phyloP scores from a whole-genome alignment of 2,329 filamentous ascomycete species.

The Elsinoe australis region DNA sequence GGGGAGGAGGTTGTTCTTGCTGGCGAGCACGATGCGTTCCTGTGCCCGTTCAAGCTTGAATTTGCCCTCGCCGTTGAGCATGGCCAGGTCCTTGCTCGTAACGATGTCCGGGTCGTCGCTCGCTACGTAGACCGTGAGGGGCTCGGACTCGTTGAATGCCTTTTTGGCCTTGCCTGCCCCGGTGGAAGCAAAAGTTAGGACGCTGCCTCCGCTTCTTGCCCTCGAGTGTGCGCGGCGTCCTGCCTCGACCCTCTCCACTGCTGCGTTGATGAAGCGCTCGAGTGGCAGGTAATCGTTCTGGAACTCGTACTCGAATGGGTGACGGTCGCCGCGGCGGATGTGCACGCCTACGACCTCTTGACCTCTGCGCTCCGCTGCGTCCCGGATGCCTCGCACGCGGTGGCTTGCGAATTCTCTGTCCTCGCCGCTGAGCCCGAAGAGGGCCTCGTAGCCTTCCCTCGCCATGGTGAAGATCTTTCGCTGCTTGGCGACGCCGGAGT shows the following conservation, averaged over 20 bases:
- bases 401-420: constrained; percentile 58
- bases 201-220: background rate
- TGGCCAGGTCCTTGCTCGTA: constrained; percentile 55
- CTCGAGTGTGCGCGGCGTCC: background rate
- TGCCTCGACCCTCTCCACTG: constrained; percentile 34
- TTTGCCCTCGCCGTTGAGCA: constrained; percentile 25
- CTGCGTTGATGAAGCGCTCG: constrained; percentile 57
- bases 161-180: background rate
- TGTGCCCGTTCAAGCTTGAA: constrained; percentile 50
- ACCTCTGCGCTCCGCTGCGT: constrained; percentile 38
- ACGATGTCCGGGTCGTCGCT: constrained; percentile 77
- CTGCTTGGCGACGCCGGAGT: constrained; percentile 35
- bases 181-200: constrained; percentile 13
- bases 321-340: constrained; percentile 70
- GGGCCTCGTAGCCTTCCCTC: constrained; percentile 60
- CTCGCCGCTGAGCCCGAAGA: constrained; percentile 61
- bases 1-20: constrained; percentile 45
- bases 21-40: constrained; percentile 66
- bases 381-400: constrained; percentile 51
- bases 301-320: constrained; percentile 74
- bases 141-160: constrained; percentile 9
- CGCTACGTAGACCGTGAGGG: constrained; percentile 53
- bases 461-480: constrained; percentile 60
- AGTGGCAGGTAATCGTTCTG: constrained; percentile 69
- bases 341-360: constrained; percentile 63